A percentile compares a stretch with the other conserved stretches of the same genome.
phyloP scores from a whole-genome alignment of 148 eudicot species.

The Polygonum maritimum region DNA sequence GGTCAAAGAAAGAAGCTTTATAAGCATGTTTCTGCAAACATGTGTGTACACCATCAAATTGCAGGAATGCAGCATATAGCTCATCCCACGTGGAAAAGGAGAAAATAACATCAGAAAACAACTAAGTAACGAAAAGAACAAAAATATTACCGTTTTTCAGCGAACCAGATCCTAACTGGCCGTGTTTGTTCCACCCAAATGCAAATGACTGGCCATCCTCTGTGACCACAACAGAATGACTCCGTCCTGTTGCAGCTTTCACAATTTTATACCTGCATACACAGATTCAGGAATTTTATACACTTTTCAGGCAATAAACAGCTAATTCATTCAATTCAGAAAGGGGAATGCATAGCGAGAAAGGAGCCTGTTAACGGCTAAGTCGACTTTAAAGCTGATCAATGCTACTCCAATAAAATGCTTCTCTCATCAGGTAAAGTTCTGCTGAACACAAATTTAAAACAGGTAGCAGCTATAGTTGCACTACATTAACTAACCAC shows the following conservation, averaged over 20 bases:
- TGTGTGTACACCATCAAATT: background rate
- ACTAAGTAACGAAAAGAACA: background rate
- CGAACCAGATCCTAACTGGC: conserved; percentile 92
- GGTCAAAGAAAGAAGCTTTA: background rate
- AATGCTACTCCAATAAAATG: background rate
- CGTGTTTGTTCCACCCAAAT: conserved; percentile 99
- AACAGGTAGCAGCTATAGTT: background rate
- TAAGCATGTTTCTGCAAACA: background rate
- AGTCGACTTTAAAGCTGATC: background rate
- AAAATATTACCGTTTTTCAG: conserved; percentile 53
- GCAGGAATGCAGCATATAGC: background rate
- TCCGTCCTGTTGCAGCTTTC: conserved; percentile 63
- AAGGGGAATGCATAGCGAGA: background rate
- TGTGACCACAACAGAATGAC: conserved; percentile 78
- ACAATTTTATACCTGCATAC: conserved; percentile 62
- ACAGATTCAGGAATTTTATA: background rate
- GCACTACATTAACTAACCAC: background rate
- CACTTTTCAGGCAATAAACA: background rate
- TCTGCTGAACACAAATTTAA: background rate
- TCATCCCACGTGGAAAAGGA: background rate
- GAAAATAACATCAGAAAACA: background rate
- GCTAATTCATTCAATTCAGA: background rate
- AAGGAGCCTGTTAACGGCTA: background rate
- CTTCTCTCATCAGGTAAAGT: background rate
- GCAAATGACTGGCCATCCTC: conserved; percentile 69